Evolutionary conservation across 1,284 basidiomycete genomes (phyloP), one percentile per base, ranked within the genome.

Genomic region (Coniferiporia weirii): DNA sequence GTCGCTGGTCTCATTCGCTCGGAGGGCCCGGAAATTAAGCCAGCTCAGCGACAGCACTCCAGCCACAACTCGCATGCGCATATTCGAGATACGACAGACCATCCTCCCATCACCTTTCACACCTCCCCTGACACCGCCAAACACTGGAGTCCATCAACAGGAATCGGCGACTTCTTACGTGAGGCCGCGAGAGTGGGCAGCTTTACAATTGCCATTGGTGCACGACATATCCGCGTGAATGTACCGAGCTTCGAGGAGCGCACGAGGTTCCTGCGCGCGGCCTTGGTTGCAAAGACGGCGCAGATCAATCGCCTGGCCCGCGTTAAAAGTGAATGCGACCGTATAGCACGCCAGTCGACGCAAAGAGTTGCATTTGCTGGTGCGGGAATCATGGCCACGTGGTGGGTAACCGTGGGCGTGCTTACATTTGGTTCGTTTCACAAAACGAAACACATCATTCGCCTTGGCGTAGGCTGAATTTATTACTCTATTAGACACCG

Each of bases 151-250:
- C 80, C 83, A 58, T 80, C 80, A 3, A 89, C 84, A 0, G 85
- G 86, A 70, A 70, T 87, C 13, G 81, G 79, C 17, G 83, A 87
- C 68, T 87, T 88, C 67, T 80, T 87, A 63, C 79, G 81, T 56
- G 81, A 85, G 66, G 81, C 81, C 5, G 83, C 83, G 5, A 74
- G 80, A 32, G 72, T 78, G 40, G 76, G 79, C 27, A 73, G 79
- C 62, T 87, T 87, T 67, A 74, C 72, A 6, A 81, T 88, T 51
- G 73, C 75, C 66, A 74, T 85, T 55, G 53, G 72, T 72, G 49
- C 68, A 72, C 34, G 67, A 70, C 35, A 71, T 8, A 34, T 87
- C 19, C 73, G 75, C 9, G 79, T 87, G 13, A 70, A 79, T 51
- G 83, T 87, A 1, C 84, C 85, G 7, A 82, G 79, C 10, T 87